Conservation (phyloP, 2,329 filamentous ascomycete species). For the Rhynchosporium agropyri region DNA sequence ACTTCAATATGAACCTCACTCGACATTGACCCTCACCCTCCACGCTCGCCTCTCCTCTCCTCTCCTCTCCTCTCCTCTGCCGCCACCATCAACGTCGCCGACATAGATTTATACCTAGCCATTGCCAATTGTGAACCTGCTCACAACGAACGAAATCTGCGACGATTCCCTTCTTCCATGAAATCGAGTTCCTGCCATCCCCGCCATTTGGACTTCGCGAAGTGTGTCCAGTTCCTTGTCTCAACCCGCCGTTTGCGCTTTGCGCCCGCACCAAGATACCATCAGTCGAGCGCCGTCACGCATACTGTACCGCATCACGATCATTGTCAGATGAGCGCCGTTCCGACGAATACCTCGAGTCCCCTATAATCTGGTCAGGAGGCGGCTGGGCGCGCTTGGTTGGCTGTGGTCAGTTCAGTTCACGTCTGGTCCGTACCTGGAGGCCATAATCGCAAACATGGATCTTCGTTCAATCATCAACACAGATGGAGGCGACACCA, state of each 20-base stretch:
- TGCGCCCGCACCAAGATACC: constrained; percentile 34
- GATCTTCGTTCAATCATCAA: constrained; percentile 58
- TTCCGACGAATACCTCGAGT: constrained; percentile 27
- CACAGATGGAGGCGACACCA: constrained; percentile 41
- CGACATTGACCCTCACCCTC: not conserved
- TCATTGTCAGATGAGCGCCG: constrained; percentile 35
- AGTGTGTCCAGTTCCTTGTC: constrained; percentile 28
- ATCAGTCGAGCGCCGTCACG: constrained; percentile 22
- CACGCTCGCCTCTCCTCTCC: not conserved
- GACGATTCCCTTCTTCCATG: not conserved
- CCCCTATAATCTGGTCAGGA: constrained; percentile 29
- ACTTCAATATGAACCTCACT: no score
- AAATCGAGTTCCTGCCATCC: not conserved
- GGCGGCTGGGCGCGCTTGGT: constrained; percentile 31
- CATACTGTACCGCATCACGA: constrained; percentile 13
- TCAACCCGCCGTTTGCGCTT: constrained; percentile 36
- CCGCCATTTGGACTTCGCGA: constrained; percentile 6
- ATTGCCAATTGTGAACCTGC: not conserved
- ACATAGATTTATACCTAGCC: constrained; percentile 19
- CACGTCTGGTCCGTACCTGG: constrained; percentile 26
- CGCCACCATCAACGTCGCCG: constrained; percentile 18
- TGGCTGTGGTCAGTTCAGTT: not conserved
- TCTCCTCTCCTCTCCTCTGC: not conserved
- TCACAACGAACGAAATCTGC: constrained; percentile 23
- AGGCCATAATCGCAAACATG: constrained; percentile 45